Percentiles rank a stretch among this genome's conserved stretches.
Evolutionary conservation across 306 rosid genomes (phyloP).

Genomic region (Vachellia collinsii): DNA sequence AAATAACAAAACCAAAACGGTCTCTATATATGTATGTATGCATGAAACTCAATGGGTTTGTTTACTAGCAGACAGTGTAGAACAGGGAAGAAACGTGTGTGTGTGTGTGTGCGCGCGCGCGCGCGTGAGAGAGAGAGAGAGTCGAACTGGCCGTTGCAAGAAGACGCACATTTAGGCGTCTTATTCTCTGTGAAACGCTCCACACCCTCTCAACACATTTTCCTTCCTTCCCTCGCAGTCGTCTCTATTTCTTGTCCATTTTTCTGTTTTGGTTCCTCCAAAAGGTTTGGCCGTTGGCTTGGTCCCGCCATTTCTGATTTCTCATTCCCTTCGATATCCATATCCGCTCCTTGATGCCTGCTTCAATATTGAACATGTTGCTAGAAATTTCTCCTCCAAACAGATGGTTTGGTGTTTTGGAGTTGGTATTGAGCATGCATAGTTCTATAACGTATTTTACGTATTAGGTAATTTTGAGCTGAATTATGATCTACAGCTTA

Average conservation of each 20-base stretch:
- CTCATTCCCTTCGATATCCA: not conserved
- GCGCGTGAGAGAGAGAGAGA: slow-evolving; percentile 18
- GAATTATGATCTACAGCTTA: not conserved
- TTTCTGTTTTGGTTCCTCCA: not conserved
- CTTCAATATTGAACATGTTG: not conserved
- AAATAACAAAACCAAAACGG: slow-evolving; percentile 35
- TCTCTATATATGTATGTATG: not conserved
- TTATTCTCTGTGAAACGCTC: not conserved
- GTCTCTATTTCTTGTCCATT: not conserved
- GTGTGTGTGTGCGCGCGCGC: too few relatives aligned
- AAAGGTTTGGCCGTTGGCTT: too few relatives aligned
- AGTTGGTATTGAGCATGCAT: not conserved
- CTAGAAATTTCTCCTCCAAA: not conserved
- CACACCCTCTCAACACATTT: not conserved
- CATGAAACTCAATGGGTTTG: slow-evolving; percentile 27
- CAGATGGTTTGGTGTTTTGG: not conserved
- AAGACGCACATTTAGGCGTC: slow-evolving; percentile 42
- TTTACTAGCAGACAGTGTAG: slow-evolving; percentile 27
- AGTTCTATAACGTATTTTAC: not conserved
- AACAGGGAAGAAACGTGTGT: slow-evolving; percentile 34
- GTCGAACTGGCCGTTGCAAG: slow-evolving; percentile 54
- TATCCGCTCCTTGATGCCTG: not conserved
- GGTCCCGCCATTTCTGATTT: not conserved
- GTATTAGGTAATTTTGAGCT: not conserved
- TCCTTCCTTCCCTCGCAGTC: not conserved